Percentiles rank a stretch among this genome's conserved stretches.
Conservation (phyloP, 805 yeast genomes). For the Wickerhamiella domercqiae region DNA sequence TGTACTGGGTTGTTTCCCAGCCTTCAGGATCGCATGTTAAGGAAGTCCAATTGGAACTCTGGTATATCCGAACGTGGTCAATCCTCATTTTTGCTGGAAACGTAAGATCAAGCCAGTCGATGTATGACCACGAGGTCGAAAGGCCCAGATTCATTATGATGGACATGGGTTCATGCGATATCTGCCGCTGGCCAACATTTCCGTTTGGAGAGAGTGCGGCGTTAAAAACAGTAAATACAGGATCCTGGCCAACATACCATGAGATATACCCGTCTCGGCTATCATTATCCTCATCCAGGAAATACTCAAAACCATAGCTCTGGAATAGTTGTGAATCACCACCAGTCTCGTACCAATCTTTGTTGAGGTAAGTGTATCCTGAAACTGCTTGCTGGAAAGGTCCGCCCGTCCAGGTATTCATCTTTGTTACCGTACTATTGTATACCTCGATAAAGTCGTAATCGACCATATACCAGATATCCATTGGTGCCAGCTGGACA, state of each 20-base stretch:
- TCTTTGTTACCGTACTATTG: conserved; percentile 51
- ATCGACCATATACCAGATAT: conserved; percentile 89
- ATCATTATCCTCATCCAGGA: no score
- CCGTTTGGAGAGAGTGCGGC: conserved; percentile 79
- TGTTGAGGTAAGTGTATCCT: conserved; percentile 61
- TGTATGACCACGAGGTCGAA: conserved; percentile 84
- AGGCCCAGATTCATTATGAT: conserved; percentile 76
- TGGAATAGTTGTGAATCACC: conserved; percentile 45
- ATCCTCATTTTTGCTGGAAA: conserved; percentile 69
- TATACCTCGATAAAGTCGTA: conserved; percentile 62
- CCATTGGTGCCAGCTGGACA: conserved; percentile 85
- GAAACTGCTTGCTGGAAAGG: conserved; percentile 90
- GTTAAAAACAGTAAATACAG: conserved; percentile 60
- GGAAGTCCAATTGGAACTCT: conserved; percentile 46
- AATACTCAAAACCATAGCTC: conserved; percentile 60
- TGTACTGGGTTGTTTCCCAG: conserved; percentile 77
- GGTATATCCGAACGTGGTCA: conserved; percentile 86
- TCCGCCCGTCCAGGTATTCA: conserved; percentile 86
- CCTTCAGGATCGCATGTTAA: conserved; percentile 77
- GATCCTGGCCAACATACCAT: conserved; percentile 74
- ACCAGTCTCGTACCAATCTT: conserved; percentile 57
- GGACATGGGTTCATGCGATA: conserved; percentile 88
- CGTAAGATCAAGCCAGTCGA: conserved; percentile 62
- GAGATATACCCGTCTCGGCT: conserved; percentile 51
- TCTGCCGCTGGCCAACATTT: conserved; percentile 66